Conservation (phyloP, 2,329 filamentous ascomycete genomes). For the Cladophialophora psammophila region DNA sequence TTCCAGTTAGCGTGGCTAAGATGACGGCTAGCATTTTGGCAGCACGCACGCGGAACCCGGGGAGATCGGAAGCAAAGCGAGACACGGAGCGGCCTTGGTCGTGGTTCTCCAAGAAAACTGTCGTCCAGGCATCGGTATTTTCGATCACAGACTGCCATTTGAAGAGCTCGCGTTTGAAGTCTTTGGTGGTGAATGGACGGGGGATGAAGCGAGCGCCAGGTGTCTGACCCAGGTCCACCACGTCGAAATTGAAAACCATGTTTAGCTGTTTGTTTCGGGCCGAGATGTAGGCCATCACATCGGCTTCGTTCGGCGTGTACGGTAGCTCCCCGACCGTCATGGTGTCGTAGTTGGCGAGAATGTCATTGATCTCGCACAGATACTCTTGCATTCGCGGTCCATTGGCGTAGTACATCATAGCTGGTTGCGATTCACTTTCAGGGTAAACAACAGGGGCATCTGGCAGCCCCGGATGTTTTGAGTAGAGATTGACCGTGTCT, state of each 20-base stretch:
- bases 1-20: slow-evolving; percentile 58
- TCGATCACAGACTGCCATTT: slow-evolving; percentile 61
- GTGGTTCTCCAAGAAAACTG: slow-evolving; percentile 70
- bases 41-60: slow-evolving; percentile 52
- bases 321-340: slow-evolving; percentile 76
- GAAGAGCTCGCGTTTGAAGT: slow-evolving; percentile 58
- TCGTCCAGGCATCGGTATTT: slow-evolving; percentile 62
- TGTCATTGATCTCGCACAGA: slow-evolving; percentile 68
- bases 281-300: slow-evolving; percentile 67
- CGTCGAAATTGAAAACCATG: slow-evolving; percentile 74
- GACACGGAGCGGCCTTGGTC: slow-evolving; percentile 66
- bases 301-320: slow-evolving; percentile 63
- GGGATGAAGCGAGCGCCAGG: slow-evolving; percentile 59
- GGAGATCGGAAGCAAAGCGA: slow-evolving; percentile 58
- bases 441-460: slow-evolving; percentile 64
- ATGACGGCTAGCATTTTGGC: slow-evolving; percentile 64
- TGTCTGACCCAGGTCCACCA: slow-evolving; percentile 67
- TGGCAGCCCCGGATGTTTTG: slow-evolving; percentile 61
- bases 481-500: slow-evolving; percentile 72
- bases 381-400: slow-evolving; percentile 74
- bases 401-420: slow-evolving; percentile 66
- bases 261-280: slow-evolving; percentile 64
- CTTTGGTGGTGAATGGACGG: slow-evolving; percentile 55
- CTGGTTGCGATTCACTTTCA: slow-evolving; percentile 57
- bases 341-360: slow-evolving; percentile 64